Conservation (phyloP, 805 yeast genomes). For the Metschnikowia santaceciliae region DNA sequence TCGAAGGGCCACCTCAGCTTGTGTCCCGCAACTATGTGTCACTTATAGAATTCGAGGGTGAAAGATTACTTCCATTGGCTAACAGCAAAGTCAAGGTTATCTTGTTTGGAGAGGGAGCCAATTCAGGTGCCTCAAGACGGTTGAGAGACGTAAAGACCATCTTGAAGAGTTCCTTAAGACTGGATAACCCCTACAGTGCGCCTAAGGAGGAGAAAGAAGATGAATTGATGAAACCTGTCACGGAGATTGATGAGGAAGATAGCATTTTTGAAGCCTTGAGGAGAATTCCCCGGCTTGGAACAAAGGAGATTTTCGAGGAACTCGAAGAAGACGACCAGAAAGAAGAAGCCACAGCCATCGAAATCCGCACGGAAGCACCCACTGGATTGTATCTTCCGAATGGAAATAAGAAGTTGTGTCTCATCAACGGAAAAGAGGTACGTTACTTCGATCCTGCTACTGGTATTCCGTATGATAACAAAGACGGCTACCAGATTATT, state of each 20-base stretch:
- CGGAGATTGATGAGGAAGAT: conserved; percentile 33
- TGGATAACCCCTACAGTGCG: conserved; percentile 37
- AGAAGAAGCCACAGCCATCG: conserved; percentile 40
- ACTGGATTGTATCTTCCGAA: conserved; percentile 68
- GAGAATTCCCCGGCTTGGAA: conserved; percentile 61
- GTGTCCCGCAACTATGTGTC: conserved; percentile 54
- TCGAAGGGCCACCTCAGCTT: conserved; percentile 68
- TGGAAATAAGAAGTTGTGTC: conserved; percentile 63
- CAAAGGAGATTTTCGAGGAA: conserved; percentile 42
- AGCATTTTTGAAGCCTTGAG: conserved; percentile 40
- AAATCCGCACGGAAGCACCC: conserved; percentile 65
- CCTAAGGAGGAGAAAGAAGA: conserved; percentile 30
- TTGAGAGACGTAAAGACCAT: conserved; percentile 54
- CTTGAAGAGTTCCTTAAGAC: conserved; percentile 25
- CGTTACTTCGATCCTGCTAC: conserved; percentile 83
- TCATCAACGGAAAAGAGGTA: conserved; percentile 75
- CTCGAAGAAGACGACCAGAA: conserved; percentile 34
- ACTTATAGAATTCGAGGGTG: conserved; percentile 46
- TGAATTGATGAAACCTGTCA: conserved; percentile 30
- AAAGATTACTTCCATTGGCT: conserved; percentile 22
- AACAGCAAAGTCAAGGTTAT: conserved; percentile 25
- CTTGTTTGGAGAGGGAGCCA: conserved; percentile 63
- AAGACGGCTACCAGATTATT: conserved; percentile 72
- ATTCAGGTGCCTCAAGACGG: conserved; percentile 48
- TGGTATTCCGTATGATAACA: conserved; percentile 82